A percentile compares a stretch with the other conserved stretches of the same genome.
Conservation (phyloP, 495 filamentous ascomycete species). For the Penicillium macrosclerotiorum region DNA sequence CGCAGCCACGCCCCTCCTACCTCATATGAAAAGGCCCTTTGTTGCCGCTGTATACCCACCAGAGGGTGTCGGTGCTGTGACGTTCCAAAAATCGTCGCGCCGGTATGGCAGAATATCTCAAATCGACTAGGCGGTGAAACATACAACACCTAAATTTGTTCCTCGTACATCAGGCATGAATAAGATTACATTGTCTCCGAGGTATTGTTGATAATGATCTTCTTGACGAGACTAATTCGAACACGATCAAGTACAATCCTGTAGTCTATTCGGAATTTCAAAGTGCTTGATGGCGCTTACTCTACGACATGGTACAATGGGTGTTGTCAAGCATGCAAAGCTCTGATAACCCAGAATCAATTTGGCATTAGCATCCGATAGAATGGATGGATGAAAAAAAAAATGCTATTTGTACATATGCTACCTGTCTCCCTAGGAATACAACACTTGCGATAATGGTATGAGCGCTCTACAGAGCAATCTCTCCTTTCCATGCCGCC, state of each 20-base stretch:
- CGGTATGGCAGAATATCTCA: constrained; percentile 4
- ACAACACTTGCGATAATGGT: constrained; percentile 6
- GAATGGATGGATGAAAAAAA: constrained; percentile 4
- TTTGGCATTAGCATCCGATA: neutral
- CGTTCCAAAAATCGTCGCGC: constrained; percentile 5
- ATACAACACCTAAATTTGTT: neutral
- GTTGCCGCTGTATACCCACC: constrained; percentile 1
- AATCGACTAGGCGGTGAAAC: constrained; percentile 1
- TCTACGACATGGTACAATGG: too few relatives aligned
- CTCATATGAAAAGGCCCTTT: neutral
- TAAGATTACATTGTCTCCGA: too few relatives aligned
- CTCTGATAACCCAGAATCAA: neutral
- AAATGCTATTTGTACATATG: constrained; percentile 26
- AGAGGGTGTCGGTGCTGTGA: neutral
- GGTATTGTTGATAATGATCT: too few relatives aligned
- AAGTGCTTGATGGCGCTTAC: too few relatives aligned
- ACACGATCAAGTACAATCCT: too few relatives aligned
- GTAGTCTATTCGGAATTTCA: too few relatives aligned
- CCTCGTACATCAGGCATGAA: neutral
- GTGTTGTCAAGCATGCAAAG: too few relatives aligned
- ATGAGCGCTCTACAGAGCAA: constrained; percentile 57
- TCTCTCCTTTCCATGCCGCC: constrained; percentile 82
- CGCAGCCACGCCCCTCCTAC: neutral
- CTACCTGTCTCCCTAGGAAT: constrained; percentile 6
- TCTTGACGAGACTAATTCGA: neutral